Evolutionary conservation across 345 rosid genomes (phyloP).

Genomic region (Salix udensis): DNA sequence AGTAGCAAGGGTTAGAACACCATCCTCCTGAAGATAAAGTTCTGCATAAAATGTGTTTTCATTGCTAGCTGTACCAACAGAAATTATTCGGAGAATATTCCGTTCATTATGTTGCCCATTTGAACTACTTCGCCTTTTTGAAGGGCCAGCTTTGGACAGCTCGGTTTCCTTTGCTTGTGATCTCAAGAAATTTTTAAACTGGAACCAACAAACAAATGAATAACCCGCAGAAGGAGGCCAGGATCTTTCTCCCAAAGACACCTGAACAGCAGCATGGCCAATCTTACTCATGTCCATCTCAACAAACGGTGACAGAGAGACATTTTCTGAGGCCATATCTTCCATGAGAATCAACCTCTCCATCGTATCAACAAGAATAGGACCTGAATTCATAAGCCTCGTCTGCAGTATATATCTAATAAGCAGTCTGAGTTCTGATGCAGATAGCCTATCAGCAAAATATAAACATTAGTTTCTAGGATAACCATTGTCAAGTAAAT

Average conservation of each 20-base stretch:
- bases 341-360: slow-evolving; percentile 85
- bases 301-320: slow-evolving; percentile 87
- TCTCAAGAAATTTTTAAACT: slow-evolving; percentile 68
- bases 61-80: slow-evolving; percentile 80
- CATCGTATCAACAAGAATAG: slow-evolving; percentile 83
- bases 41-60: slow-evolving; percentile 80
- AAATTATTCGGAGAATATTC: slow-evolving; percentile 70
- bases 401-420: slow-evolving; percentile 80
- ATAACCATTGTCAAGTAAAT: slow-evolving; percentile 20
- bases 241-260: slow-evolving; percentile 96
- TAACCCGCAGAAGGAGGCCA: slow-evolving; percentile 99
- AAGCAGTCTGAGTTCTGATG: slow-evolving; percentile 82
- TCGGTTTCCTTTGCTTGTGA: slow-evolving; percentile 63
- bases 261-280: slow-evolving; percentile 97
- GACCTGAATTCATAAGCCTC: slow-evolving; percentile 75
- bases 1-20: slow-evolving; percentile 87
- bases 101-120: slow-evolving; percentile 55
- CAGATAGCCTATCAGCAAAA: slow-evolving; percentile 74
- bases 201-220: slow-evolving; percentile 99
- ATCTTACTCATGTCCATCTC: slow-evolving; percentile 95
- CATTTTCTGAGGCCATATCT: slow-evolving; percentile 72
- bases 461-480: slow-evolving; percentile 16
- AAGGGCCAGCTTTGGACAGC: slow-evolving; percentile 49
- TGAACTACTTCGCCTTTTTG: slow-evolving; percentile 47
- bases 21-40: slow-evolving; percentile 93